Conservation (phyloP, 495 filamentous ascomycete genomes). For the Lasiosphaeria miniovina region DNA sequence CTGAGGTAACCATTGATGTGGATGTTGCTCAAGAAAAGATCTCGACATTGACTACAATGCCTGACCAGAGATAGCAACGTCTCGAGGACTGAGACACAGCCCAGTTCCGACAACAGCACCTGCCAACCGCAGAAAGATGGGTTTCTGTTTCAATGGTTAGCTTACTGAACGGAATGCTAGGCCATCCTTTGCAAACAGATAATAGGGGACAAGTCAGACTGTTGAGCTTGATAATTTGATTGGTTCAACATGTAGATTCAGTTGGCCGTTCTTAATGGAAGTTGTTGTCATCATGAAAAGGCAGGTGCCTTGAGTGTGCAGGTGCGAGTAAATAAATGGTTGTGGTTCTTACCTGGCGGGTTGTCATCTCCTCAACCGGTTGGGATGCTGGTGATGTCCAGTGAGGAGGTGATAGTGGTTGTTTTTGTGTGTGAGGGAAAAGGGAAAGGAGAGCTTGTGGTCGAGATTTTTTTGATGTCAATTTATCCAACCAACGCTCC, state of each 20-base stretch:
- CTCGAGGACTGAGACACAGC: not conserved
- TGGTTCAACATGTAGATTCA: conserved; percentile 55
- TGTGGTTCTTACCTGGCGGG: not conserved
- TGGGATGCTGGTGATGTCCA: too few relatives aligned
- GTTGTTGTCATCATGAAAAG: conserved; percentile 45
- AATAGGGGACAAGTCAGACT: conserved; percentile 45
- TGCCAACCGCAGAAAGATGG: not conserved
- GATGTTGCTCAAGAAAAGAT: too few relatives aligned
- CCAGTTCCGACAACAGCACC: not conserved
- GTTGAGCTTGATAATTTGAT: conserved; percentile 57
- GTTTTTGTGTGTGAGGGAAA: not conserved
- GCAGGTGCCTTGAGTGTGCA: not conserved
- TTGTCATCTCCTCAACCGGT: not conserved
- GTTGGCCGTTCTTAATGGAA: conserved; percentile 60
- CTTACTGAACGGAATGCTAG: conserved; percentile 7
- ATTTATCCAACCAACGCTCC: too few relatives aligned
- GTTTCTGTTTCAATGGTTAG: conserved; percentile 15
- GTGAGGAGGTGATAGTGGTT: not conserved
- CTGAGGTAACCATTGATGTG: too few relatives aligned
- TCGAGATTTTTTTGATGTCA: too few relatives aligned
- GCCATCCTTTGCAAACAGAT: conserved; percentile 4
- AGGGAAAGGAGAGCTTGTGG: not conserved
- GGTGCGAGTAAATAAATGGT: not conserved
- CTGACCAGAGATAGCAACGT: not conserved
- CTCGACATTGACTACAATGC: too few relatives aligned